Conservation (phyloP, 495 filamentous ascomycete species). For the Penicillium turbatum region DNA sequence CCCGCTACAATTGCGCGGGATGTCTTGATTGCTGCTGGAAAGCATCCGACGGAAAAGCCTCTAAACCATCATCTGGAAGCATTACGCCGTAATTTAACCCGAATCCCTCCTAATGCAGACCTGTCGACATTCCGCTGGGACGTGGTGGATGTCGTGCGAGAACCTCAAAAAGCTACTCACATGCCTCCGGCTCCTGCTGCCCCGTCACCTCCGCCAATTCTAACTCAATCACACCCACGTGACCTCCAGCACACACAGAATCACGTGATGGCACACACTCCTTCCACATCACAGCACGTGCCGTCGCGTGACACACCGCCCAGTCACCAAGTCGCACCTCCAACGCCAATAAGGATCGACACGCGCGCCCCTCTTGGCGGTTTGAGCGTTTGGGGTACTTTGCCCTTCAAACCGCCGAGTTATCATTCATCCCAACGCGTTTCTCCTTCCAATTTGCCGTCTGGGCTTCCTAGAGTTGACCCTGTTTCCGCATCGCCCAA, state of each 20-base stretch:
- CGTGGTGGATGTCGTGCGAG: conserved; percentile 47
- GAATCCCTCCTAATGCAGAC: conserved; percentile 43
- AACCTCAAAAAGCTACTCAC: neutral
- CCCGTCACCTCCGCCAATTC: neutral
- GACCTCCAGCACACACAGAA: neutral
- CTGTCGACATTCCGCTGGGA: conserved; percentile 66
- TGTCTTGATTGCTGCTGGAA: conserved; percentile 56
- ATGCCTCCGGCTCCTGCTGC: neutral
- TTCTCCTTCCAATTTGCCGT: neutral
- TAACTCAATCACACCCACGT: conserved; percentile 11
- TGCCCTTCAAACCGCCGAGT: conserved; percentile 5
- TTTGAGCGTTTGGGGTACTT: neutral
- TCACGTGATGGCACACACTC: neutral
- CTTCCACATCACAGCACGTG: neutral
- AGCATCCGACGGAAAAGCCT: conserved; percentile 51
- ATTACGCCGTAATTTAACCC: conserved; percentile 38
- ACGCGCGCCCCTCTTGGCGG: neutral
- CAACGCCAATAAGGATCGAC: neutral
- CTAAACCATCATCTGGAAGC: conserved; percentile 58
- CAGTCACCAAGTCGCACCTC: neutral
- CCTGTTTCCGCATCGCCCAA: neutral
- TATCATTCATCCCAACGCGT: neutral
- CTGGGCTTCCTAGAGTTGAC: neutral
- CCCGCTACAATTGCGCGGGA: conserved; percentile 61
- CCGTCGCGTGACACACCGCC: conserved; percentile 4